Evolutionary conservation across 2,329 filamentous ascomycete genomes (phyloP).

Genomic region (Penicillium occitanis): DNA sequence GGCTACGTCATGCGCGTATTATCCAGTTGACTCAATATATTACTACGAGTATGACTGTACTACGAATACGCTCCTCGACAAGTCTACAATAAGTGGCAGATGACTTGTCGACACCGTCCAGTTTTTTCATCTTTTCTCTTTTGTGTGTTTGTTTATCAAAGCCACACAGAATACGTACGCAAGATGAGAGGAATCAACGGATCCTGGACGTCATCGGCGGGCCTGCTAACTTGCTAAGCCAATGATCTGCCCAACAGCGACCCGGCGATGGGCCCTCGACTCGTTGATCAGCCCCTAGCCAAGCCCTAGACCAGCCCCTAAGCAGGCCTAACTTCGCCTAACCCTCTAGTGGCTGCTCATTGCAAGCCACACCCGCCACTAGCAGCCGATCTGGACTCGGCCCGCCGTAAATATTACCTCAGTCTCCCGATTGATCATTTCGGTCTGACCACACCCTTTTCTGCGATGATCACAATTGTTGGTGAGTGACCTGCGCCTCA

Average conservation of each 20-base stretch:
- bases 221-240: neutral
- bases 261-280: neutral
- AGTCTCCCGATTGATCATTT: neutral
- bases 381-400: neutral
- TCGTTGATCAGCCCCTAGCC: neutral
- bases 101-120: neutral
- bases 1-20: slow-evolving; percentile 3
- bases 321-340: neutral
- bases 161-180: slow-evolving; percentile 4
- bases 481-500: neutral
- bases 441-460: neutral
- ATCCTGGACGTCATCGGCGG: slow-evolving; percentile 6
- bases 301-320: neutral
- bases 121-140: neutral
- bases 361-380: slow-evolving; percentile 8
- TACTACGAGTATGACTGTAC: neutral
- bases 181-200: neutral
- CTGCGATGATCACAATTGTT: neutral
- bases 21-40: neutral
- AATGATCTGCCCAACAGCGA: neutral
- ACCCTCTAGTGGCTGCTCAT: neutral
- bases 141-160: neutral
- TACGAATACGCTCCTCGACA: neutral
- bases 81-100: neutral
- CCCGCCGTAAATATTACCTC: neutral